Percentiles rank a stretch among this genome's conserved stretches.
phyloP scores from a whole-genome alignment of 306 rosid genomes.

The Lupinus albus region DNA sequence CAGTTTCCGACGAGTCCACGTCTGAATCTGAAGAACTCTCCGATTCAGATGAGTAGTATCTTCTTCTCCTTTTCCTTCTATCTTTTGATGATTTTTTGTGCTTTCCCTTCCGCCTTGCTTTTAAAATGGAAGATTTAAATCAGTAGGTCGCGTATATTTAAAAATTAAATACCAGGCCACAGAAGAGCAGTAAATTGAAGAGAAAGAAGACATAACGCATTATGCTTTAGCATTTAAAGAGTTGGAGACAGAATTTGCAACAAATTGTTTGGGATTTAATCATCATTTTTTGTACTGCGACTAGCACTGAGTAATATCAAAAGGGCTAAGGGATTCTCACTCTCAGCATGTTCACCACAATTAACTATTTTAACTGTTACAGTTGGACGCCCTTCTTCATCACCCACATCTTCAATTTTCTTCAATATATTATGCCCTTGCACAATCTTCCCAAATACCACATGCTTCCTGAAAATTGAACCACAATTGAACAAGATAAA shows the following conservation, averaged over 20 bases:
- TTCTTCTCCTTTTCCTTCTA: constrained; percentile 64
- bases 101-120: constrained; percentile 63
- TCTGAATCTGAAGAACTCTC: constrained; percentile 85
- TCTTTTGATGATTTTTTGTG: constrained; percentile 72
- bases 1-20: constrained; percentile 70
- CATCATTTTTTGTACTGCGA: background rate
- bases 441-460: constrained; percentile 88
- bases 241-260: background rate
- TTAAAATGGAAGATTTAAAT: constrained; percentile 20
- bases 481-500: constrained; percentile 7
- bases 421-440: constrained; percentile 68
- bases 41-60: constrained; percentile 67
- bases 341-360: constrained; percentile 82
- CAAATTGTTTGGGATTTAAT: background rate
- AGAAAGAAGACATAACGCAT: background rate
- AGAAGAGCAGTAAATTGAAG: background rate
- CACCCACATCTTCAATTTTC: constrained; percentile 82
- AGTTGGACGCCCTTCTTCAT: constrained; percentile 74
- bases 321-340: constrained; percentile 47
- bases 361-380: constrained; percentile 91
- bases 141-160: background rate
- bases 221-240: constrained; percentile 3
- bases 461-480: constrained; percentile 66
- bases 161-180: background rate
- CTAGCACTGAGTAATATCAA: background rate